Conservation (phyloP, 2,329 filamentous ascomycete species). For the Geosmithia putterillii region DNA sequence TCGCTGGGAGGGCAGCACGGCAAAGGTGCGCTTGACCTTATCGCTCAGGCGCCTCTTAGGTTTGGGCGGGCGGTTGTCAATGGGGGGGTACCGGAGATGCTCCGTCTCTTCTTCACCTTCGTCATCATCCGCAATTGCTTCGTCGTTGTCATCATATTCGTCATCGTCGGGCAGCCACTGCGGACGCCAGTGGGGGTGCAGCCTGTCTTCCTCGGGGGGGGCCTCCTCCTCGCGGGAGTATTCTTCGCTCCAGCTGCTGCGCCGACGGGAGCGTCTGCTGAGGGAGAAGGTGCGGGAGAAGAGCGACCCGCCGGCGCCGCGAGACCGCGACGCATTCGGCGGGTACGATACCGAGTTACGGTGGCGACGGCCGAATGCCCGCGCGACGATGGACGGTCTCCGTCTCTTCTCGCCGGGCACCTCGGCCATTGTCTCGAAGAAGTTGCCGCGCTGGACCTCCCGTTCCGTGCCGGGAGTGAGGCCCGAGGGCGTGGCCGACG, state of each 20-base stretch:
- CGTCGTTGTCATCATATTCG: constrained; percentile 12
- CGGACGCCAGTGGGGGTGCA: constrained; percentile 53
- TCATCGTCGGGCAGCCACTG: constrained; percentile 25
- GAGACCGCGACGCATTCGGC: constrained; percentile 22
- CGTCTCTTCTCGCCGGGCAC: constrained; percentile 16
- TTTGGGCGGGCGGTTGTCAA: constrained; percentile 31
- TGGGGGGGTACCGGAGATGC: constrained; percentile 31
- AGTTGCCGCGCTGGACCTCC: constrained; percentile 39
- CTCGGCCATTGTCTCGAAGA: constrained; percentile 33
- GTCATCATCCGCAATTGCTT: constrained; percentile 14
- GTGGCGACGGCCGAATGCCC: constrained; percentile 38
- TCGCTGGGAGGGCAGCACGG: constrained; percentile 41
- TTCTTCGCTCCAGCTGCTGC: constrained; percentile 6
- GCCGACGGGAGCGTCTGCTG: background rate
- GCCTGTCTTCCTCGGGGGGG: constrained; percentile 37
- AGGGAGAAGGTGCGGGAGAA: constrained; percentile 41
- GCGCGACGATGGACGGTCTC: constrained; percentile 37
- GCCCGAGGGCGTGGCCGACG: constrained; percentile 50
- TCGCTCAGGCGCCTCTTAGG: constrained; percentile 37
- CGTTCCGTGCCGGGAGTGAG: constrained; percentile 42
- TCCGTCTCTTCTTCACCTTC: constrained; percentile 14
- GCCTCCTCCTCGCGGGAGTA: constrained; percentile 30
- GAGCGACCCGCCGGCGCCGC: constrained; percentile 26
- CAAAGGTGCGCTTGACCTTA: constrained; percentile 46
- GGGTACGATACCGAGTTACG: constrained; percentile 28